phyloP scores from a whole-genome alignment of 768 basidiomycete species.

The Mycena olivaceomarginata region DNA sequence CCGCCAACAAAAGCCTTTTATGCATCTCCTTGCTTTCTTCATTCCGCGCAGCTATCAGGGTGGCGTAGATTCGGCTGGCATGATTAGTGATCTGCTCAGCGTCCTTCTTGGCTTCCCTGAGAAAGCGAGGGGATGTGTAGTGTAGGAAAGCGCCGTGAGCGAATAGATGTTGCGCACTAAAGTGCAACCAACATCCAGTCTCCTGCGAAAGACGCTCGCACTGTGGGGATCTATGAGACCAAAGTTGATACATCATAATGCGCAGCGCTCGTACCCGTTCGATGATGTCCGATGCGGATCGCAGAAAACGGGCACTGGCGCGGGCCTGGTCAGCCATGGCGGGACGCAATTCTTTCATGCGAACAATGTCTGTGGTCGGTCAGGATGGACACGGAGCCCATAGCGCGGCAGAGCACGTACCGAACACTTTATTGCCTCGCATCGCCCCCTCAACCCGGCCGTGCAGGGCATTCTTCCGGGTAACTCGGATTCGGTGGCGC shows the following conservation, averaged over 20 bases:
- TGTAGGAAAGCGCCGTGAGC: neutral
- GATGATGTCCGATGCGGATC: neutral
- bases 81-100: neutral
- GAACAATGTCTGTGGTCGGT: no score
- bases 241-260: neutral
- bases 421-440: neutral
- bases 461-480: neutral
- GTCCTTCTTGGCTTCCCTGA: conserved; percentile 8
- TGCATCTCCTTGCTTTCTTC: conserved; percentile 16
- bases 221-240: neutral
- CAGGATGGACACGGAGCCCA: no score
- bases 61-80: neutral
- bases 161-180: conserved; percentile 11
- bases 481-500: neutral
- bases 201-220: conserved; percentile 7
- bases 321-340: no score
- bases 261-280: neutral
- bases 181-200: conserved; percentile 24
- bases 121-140: conserved; percentile 4
- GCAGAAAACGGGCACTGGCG: neutral
- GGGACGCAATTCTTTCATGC: no score
- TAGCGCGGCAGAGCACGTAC: neutral
- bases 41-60: conserved; percentile 7
- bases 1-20: neutral
- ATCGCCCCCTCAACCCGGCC: conserved; percentile 14